Evolutionary conservation across 495 filamentous ascomycete species (phyloP).

Genomic region (Rostrohypoxylon terebratum): DNA sequence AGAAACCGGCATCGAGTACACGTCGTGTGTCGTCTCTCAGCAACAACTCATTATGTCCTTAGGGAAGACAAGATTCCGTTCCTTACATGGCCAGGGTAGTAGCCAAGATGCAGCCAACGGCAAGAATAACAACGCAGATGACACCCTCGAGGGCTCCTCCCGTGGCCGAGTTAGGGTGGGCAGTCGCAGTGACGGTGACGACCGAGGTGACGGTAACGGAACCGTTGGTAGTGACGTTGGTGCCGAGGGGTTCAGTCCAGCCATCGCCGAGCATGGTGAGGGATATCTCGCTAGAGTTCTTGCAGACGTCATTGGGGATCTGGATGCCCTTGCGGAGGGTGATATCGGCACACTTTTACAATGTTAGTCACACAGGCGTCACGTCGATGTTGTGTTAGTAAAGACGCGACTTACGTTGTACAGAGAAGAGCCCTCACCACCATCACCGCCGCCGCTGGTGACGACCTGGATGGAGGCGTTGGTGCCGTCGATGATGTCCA

Average conservation of each 20-base stretch:
- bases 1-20: conserved; percentile 11
- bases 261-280: conserved; percentile 36
- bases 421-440: conserved; percentile 55
- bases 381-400: conserved; percentile 6
- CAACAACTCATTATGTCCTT: background rate
- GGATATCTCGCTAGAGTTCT: conserved; percentile 58
- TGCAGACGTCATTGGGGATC: conserved; percentile 58
- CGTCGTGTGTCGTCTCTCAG: conserved; percentile 8
- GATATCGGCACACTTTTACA: conserved; percentile 70
- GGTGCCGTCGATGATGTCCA: conserved; percentile 61
- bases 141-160: conserved; percentile 21
- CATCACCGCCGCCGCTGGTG: conserved; percentile 58
- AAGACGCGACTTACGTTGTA: conserved; percentile 67
- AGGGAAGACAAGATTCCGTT: background rate
- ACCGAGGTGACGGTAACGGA: conserved; percentile 6
- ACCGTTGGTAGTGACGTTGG: conserved; percentile 1
- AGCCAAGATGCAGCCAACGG: conserved; percentile 65
- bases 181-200: conserved; percentile 11
- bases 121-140: conserved; percentile 65
- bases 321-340: conserved; percentile 62
- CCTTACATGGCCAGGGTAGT: conserved; percentile 42
- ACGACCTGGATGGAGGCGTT: conserved; percentile 69
- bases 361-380: conserved; percentile 23
- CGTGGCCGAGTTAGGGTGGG: conserved; percentile 16
- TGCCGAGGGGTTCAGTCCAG: background rate